Evolutionary conservation across 2,329 filamentous ascomycete species (phyloP), one percentile per base, ranked within the genome.

Genomic region (Penicillium sp.): DNA sequence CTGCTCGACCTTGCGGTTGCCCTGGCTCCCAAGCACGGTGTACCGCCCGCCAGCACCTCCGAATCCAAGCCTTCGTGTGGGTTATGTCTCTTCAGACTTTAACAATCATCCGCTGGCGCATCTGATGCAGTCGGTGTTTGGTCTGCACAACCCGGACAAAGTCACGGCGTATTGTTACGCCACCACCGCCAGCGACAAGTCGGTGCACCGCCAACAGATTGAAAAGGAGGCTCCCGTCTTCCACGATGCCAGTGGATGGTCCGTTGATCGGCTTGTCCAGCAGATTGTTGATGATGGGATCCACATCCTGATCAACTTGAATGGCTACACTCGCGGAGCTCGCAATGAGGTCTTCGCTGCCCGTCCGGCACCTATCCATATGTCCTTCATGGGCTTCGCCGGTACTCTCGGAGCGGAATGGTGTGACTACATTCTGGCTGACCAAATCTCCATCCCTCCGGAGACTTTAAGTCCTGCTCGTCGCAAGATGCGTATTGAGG

Each of bases 361-460:
- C 14, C 80, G 93, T 16, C 87, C 92, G 11, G 88, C 89, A 2
- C 92, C 92, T 0, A 87, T 98, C 29, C 92, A 98, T 51, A 98
- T 98, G 92, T 95, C 92, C 0, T 98, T 98, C 57, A 98, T 98
- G 92, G 92, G 92, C 0, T 98, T 98, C 60, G 92, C 92, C 0
- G 92, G 92, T 7, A 95, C 90, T 0, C 70, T 98, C 1, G 92
- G 92, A 4, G 92, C 92, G 2, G 92, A 98, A 60, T 98, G 92
- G 92, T 98, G 92, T 53, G 92, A 98, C 61, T 98, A 98, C 57
- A 80, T 98, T 11, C 76, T 96, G 16, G 89, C 92, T 3, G 92
- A 98, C 56, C 74, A 84, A 34, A 90, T 84, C 1, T 88, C 92
- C 0, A 82, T 98, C 36, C 92, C 92, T 1, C 75, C 74, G 0